Evolutionary conservation across 2,329 filamentous ascomycete genomes (phyloP).

Genomic region (Diaporthe destruens): DNA sequence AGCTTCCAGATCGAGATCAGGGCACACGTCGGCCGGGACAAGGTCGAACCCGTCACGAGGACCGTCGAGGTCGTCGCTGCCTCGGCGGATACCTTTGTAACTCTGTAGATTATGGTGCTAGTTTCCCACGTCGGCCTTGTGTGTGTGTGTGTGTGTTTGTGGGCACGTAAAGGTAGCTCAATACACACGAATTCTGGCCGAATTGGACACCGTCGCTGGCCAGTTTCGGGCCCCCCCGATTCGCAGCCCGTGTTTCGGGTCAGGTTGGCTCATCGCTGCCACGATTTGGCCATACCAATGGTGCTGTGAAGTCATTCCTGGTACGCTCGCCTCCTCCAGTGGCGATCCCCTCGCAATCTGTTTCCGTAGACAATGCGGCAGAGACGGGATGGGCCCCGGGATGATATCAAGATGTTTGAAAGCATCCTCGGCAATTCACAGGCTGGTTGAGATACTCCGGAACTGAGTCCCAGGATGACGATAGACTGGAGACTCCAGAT

Average conservation of each 20-base stretch:
- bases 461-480: not conserved
- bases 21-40: slow-evolving; percentile 45
- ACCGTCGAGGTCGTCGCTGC: slow-evolving; percentile 52
- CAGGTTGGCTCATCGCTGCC: not conserved
- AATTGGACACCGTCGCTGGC: not conserved
- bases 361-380: not conserved
- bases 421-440: not conserved
- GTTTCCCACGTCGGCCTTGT: not conserved
- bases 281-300: not conserved
- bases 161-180: not conserved
- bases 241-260: not conserved
- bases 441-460: not conserved
- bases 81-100: slow-evolving; percentile 23
- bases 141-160: not conserved
- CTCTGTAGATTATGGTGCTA: not conserved
- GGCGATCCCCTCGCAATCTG: not conserved
- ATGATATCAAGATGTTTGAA: not conserved
- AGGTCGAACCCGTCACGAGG: slow-evolving; percentile 50
- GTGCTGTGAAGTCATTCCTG: not conserved
- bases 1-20: slow-evolving; percentile 55
- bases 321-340: not conserved
- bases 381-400: not conserved
- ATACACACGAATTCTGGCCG: slow-evolving; percentile 5
- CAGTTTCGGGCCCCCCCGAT: not conserved
- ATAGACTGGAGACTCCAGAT: not conserved